Evolutionary conservation across 2,329 filamentous ascomycete genomes (phyloP), one percentile per base, ranked within the genome.

Genomic region (Penicillium sumatraense): DNA sequence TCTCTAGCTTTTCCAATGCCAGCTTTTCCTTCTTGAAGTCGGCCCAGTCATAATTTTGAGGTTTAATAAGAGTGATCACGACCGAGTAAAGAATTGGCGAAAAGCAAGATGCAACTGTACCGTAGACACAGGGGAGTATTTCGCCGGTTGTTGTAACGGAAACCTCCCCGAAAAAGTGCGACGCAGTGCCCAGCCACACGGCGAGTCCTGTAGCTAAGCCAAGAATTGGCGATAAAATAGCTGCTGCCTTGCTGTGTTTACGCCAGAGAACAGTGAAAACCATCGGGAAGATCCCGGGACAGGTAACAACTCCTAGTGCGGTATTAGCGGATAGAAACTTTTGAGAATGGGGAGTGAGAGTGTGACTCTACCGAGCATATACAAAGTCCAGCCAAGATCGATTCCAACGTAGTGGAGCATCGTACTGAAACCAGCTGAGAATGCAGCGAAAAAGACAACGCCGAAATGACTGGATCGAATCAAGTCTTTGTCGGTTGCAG

Each of bases 331-430:
- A 3, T 31, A 7, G n/a, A 6, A 21, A 48, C 2, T 10, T 6
- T 6, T 3, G 2, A 23, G 2, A n/a, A 4, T 7, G 3, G n/a
- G 5, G n/a, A 7, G 3, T 41, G 13, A 1, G n/a, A 7, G n/a
- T 5, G 3, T 41, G 13, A 1, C 5, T 48, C 60, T 29, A 72
- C 71, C 75, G 0, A 84, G 75, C 80, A 83, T 81, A 57, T 84
- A 83, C 1, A 83, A 56, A 0, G 80, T 82, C 82, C 81, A 85
- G 1, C 78, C 77, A 0, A 85, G 72, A 44, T 84, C 78, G 4
- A 84, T 78, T 0, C 81, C 80, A 0, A 80, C 81, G 42, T 84
- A 82, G 66, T 84, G 76, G 1, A 84, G 66, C 49, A 81, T 78
- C 0, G 81, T 83, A 9, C 80, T 80, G 54, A 84, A 83, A 0